phyloP scores from a whole-genome alignment of 2,329 filamentous ascomycete genomes.

The Aureobasidium mangrovei region DNA sequence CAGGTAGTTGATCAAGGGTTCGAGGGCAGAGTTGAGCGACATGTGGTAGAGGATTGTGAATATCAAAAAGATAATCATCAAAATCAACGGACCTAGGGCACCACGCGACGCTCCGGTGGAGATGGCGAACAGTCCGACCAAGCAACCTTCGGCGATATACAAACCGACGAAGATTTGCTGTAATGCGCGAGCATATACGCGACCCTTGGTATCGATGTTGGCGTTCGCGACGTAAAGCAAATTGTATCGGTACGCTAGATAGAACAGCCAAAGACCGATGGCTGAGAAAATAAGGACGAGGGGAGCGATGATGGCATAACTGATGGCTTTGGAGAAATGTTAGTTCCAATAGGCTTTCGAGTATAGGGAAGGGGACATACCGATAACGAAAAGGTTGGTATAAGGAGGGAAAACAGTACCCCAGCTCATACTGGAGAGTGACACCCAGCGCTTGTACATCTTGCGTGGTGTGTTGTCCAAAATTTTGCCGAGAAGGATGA shows the following conservation, averaged over 20 bases:
- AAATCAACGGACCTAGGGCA: constrained; percentile 55
- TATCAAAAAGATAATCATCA: constrained; percentile 69
- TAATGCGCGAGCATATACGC: constrained; percentile 78
- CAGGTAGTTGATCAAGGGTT: constrained; percentile 68
- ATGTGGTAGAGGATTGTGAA: constrained; percentile 71
- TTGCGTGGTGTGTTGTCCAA: constrained; percentile 70
- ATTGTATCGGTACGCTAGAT: constrained; percentile 84
- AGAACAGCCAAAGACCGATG: constrained; percentile 70
- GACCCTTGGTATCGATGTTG: constrained; percentile 75
- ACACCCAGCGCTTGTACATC: constrained; percentile 70
- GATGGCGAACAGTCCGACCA: constrained; percentile 77
- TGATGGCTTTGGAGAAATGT: constrained; percentile 47
- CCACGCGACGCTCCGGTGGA: constrained; percentile 42
- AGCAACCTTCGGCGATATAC: constrained; percentile 72
- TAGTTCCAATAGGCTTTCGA: no score
- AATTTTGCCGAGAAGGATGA: constrained; percentile 63
- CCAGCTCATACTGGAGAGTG: constrained; percentile 67
- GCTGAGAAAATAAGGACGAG: constrained; percentile 75
- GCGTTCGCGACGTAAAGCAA: constrained; percentile 79
- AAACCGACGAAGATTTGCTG: constrained; percentile 78
- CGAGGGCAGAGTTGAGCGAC: constrained; percentile 61
- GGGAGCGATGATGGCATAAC: constrained; percentile 79
- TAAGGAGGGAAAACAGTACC: constrained; percentile 74
- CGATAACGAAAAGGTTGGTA: constrained; percentile 71
- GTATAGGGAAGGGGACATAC: constrained; percentile 31